Conservation (phyloP, 805 yeast species). For the Metschnikowia continentalis region DNA sequence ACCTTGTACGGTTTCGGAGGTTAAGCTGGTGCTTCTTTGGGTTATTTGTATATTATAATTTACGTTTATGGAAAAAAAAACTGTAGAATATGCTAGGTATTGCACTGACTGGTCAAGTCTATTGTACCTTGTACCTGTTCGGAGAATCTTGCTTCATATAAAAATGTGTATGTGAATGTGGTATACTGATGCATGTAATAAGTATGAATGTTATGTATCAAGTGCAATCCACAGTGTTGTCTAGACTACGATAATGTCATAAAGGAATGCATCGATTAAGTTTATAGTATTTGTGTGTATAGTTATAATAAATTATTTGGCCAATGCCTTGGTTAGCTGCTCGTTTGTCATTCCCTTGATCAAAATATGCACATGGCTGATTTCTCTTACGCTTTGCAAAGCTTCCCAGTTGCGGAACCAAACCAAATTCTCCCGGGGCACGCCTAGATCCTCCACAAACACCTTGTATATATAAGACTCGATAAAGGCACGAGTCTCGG, state of each 20-base stretch:
- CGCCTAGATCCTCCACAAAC: slow-evolving; percentile 43
- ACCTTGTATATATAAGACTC: slow-evolving; percentile 45
- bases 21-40: slow-evolving; percentile 30
- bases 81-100: too few relatives aligned
- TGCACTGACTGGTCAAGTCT: too few relatives aligned
- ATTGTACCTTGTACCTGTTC: too few relatives aligned
- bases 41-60: slow-evolving; percentile 8
- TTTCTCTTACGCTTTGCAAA: slow-evolving; percentile 60
- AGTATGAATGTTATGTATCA: too few relatives aligned
- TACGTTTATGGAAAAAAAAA: slow-evolving; percentile 1
- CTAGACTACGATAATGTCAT: too few relatives aligned
- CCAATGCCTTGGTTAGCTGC: slow-evolving; percentile 11
- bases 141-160: too few relatives aligned
- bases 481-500: slow-evolving; percentile 37
- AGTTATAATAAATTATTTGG: neutral
- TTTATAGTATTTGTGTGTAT: too few relatives aligned
- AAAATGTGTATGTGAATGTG: too few relatives aligned
- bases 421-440: slow-evolving; percentile 35
- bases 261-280: too few relatives aligned
- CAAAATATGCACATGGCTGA: slow-evolving; percentile 70
- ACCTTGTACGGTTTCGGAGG: slow-evolving; percentile 99
- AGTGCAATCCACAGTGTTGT: too few relatives aligned
- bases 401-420: slow-evolving; percentile 76
- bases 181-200: too few relatives aligned
- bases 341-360: slow-evolving; percentile 37